Conservation (phyloP, 2,329 filamentous ascomycete genomes). For the Phoma herbarum region DNA sequence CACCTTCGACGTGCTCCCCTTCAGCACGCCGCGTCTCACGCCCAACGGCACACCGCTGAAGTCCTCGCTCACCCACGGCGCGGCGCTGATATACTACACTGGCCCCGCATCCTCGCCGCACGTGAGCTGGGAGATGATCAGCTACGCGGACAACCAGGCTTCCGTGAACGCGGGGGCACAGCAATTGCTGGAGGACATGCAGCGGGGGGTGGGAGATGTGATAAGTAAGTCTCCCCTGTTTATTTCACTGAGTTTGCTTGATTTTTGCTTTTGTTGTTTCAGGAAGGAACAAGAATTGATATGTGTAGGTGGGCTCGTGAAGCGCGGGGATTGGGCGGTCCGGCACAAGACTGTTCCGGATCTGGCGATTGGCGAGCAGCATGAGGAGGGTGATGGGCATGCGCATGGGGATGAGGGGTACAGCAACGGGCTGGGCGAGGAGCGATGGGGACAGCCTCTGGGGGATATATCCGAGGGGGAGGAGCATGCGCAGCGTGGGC, state of each 20-base stretch:
- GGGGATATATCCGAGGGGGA: slow-evolving; percentile 7
- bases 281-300: background rate
- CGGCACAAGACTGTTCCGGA: slow-evolving; percentile 13
- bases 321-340: slow-evolving; percentile 9
- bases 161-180: slow-evolving; percentile 5
- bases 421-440: background rate
- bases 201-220: slow-evolving; percentile 13
- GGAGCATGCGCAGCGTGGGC: slow-evolving; percentile 4
- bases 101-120: slow-evolving; percentile 3
- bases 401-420: background rate
- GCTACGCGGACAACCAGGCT: slow-evolving; percentile 7
- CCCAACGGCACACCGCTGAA: background rate
- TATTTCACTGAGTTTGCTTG: background rate
- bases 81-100: slow-evolving; percentile 17
- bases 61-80: slow-evolving; percentile 5
- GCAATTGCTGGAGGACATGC: slow-evolving; percentile 18
- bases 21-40: slow-evolving; percentile 2
- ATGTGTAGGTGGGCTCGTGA: slow-evolving; percentile 3
- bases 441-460: slow-evolving; percentile 7
- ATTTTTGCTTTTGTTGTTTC: background rate
- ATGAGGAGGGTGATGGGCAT: background rate
- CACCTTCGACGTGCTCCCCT: slow-evolving; percentile 12
- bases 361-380: slow-evolving; percentile 11
- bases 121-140: slow-evolving; percentile 15
- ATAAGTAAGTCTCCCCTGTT: slow-evolving; percentile 8